Conservation (phyloP, 2,329 filamentous ascomycete genomes). For the Colletotrichum sp. region DNA sequence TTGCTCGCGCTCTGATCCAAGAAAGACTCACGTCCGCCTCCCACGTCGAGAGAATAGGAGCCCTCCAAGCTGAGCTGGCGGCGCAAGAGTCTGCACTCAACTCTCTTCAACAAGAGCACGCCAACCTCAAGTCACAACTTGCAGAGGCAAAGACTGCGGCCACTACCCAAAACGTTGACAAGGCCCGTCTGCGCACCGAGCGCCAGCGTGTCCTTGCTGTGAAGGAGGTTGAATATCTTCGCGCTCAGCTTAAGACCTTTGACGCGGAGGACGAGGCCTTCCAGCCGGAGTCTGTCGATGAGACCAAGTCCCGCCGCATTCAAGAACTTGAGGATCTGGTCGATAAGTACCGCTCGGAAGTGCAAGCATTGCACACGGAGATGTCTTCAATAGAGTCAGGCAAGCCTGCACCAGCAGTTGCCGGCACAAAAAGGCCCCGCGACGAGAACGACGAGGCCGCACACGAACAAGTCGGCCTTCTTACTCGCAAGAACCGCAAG, state of each 20-base stretch:
- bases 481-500: constrained; percentile 86
- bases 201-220: constrained; percentile 83
- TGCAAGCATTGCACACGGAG: constrained; percentile 76
- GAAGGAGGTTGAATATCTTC: constrained; percentile 93
- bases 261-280: constrained; percentile 89
- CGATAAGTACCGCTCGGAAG: constrained; percentile 83
- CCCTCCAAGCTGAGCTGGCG: constrained; percentile 76
- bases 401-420: constrained; percentile 33
- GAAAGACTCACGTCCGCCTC: constrained; percentile 81
- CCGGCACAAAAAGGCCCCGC: constrained; percentile 65
- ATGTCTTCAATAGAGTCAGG: constrained; percentile 68
- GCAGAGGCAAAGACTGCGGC: constrained; percentile 68
- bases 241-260: constrained; percentile 88
- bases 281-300: constrained; percentile 79
- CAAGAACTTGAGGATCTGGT: constrained; percentile 85
- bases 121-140: constrained; percentile 68
- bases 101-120: constrained; percentile 73
- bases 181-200: constrained; percentile 78
- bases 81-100: constrained; percentile 80
- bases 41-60: constrained; percentile 81
- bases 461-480: constrained; percentile 78
- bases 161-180: constrained; percentile 59
- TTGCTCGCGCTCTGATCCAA: constrained; percentile 83
- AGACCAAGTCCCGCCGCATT: constrained; percentile 75
- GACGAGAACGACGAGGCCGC: constrained; percentile 63